Evolutionary conservation across 805 yeast genomes (phyloP), one percentile per base, ranked within the genome.

Genomic region (Hanseniaspora osmophila): DNA sequence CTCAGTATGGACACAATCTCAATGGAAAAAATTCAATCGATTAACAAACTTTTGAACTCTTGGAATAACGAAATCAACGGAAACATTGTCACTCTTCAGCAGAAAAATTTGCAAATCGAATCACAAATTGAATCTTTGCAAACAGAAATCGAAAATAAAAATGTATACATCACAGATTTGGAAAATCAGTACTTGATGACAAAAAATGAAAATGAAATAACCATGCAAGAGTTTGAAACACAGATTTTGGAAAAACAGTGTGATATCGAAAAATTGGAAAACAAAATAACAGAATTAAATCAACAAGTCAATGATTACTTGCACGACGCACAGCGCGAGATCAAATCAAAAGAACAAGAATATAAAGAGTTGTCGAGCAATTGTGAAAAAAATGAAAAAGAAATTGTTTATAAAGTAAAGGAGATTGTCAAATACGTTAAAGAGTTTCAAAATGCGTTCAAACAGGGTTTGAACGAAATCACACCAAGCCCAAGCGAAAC

Each of bases 181-280:
- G 80, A 80, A 51, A 74, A 78, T 10, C 69, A 69, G 46, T 64
- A 82, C 33, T 64, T 75, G 0, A 69, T 73, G 17, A 61, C 67
- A 27, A 77, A 76, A 53, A 62, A 71, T 17, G 69, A 68, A 30
- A 75, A 73, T 48, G 84, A 79, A 41, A 76, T 75, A 10, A 71
- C 71, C 52, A 74, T 51, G 65, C 71, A 40, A 70, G 73, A 75
- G 63, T 69, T 40, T 65, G 74, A 51, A 77, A 77, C 50, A 63
- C 71, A 27, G 66, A 71, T 33, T 62, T 74, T 37, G 6, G 48
- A 56, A 27, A 73, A 76, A 47, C 71, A 74, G 44, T 72, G 78
- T n/a, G 82, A 81, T 56, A 71, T 78, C 44, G 88, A 80, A 57
- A 71, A 73, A 55, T 59, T 77, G 45, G 83, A 78, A 50, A 67